phyloP scores from a whole-genome alignment of 2,329 filamentous ascomycete genomes.

The Penicillium sp. region DNA sequence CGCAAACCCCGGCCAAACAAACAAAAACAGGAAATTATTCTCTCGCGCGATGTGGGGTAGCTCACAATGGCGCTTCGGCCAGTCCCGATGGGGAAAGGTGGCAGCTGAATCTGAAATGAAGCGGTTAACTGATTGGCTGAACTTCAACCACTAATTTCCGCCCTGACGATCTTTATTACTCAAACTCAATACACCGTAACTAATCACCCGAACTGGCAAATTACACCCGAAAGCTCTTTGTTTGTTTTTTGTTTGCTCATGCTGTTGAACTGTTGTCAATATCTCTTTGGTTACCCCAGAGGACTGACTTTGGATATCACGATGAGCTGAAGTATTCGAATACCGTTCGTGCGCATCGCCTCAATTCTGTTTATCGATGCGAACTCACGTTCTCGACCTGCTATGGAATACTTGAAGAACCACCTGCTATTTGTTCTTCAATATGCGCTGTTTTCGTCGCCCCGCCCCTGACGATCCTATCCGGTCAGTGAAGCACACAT shows the following conservation, averaged over 20 bases:
- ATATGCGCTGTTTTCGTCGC: constrained; percentile 1
- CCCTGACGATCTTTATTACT: constrained; percentile 19
- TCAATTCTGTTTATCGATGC: no score
- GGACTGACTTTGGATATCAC: no score
- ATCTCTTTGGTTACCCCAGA: background rate
- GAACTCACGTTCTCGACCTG: background rate
- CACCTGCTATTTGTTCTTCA: background rate
- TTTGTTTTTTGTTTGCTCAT: background rate
- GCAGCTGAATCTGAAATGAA: background rate
- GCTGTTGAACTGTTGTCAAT: background rate
- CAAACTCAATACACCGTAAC: background rate
- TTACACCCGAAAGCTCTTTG: background rate
- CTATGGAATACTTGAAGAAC: no score
- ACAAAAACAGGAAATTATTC: constrained; percentile 13
- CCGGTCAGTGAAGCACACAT: background rate
- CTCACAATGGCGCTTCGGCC: constrained; percentile 5
- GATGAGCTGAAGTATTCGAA: background rate
- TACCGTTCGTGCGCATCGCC: background rate
- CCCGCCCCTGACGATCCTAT: constrained; percentile 7
- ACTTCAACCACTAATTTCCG: constrained; percentile 18
- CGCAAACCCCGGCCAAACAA: background rate
- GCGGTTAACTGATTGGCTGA: background rate
- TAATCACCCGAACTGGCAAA: background rate
- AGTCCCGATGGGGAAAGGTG: constrained; percentile 13
- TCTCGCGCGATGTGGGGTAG: constrained; percentile 16